Evolutionary conservation across 257 asterid species (phyloP).

Genomic region (Nicotiana tomentosiformis): DNA sequence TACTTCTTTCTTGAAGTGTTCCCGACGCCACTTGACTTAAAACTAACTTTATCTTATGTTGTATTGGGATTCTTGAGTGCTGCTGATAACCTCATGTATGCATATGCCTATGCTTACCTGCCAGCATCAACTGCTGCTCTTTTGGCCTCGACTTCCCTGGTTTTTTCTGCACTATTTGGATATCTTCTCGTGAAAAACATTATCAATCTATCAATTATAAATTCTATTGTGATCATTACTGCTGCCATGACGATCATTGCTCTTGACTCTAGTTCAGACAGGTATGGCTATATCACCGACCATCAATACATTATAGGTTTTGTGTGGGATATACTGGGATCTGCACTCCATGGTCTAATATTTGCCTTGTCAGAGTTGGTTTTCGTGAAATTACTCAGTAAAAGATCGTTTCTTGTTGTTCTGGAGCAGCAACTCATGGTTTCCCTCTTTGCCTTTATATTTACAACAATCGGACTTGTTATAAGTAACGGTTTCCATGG

Average conservation of each 20-base stretch:
- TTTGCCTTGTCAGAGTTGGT: slow-evolving; percentile 80
- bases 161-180: slow-evolving; percentile 73
- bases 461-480: slow-evolving; percentile 66
- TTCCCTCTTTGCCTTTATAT: slow-evolving; percentile 59
- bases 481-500: slow-evolving; percentile 46
- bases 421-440: slow-evolving; percentile 94
- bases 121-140: slow-evolving; percentile 96
- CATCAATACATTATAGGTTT: slow-evolving; percentile 62
- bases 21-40: slow-evolving; percentile 63
- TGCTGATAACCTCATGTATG: slow-evolving; percentile 87
- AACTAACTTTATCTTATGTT: slow-evolving; percentile 45
- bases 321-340: slow-evolving; percentile 73
- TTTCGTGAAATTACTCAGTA: slow-evolving; percentile 52
- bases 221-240: slow-evolving; percentile 59
- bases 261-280: slow-evolving; percentile 69
- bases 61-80: slow-evolving; percentile 69
- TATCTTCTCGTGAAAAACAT: slow-evolving; percentile 68
- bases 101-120: slow-evolving; percentile 82
- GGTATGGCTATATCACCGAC: slow-evolving; percentile 38
- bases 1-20: slow-evolving; percentile 41
- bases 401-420: slow-evolving; percentile 78
- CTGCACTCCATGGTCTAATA: slow-evolving; percentile 78
- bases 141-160: slow-evolving; percentile 63
- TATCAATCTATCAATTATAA: slow-evolving; percentile 60
- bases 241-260: slow-evolving; percentile 85